Evolutionary conservation across 805 yeast genomes (phyloP), one percentile per base, ranked within the genome.

Genomic region (Clavispora asparagi): DNA sequence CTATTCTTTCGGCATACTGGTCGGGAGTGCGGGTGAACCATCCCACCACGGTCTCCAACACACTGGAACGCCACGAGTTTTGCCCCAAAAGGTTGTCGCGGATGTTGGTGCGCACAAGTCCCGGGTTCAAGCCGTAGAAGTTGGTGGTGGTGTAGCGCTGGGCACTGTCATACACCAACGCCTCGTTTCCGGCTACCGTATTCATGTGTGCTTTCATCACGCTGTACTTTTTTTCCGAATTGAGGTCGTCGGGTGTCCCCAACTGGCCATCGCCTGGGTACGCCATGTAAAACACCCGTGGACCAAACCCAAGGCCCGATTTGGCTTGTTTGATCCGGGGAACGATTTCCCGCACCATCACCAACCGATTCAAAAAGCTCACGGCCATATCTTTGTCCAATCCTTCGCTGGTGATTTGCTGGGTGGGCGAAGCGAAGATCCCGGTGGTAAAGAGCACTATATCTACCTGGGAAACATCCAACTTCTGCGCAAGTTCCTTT

Each of bases 131-230:
- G 1, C 76, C 76, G 50, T 50, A 69, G 31, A 64, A 44, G 36
- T 59, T 46, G n/a, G 57, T 47, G 14, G 55, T 47, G 1, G 60
- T 54, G 41, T 55, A 60, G 25, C 49, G 48, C 11, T 44, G 23
- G 1, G 49, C 55, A 28, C 43, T 31, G 28, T 51, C 50, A 29
- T 42, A 35, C 1, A 70, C 72, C 23, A 70, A 47, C 1, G 68
- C 58, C 48, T 71, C 76, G 46, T 71, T 71, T 1, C 71, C 73
- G 2, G 74, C 74, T n/a, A 71, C 74, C 0, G 75, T 70, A 42
- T 57, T 68, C 67, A 63, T 60, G 46, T 71, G 76, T 3, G 71
- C 62, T 7, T 42, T 45, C 30, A 49, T 33, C 10, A 57, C 55
- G 9, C 57, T 54, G 52, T 71, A 71, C 1, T 42, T 45, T 17